Evolutionary conservation across 768 basidiomycete species (phyloP), one percentile per base, ranked within the genome.

Genomic region (Termitomyces sp.): DNA sequence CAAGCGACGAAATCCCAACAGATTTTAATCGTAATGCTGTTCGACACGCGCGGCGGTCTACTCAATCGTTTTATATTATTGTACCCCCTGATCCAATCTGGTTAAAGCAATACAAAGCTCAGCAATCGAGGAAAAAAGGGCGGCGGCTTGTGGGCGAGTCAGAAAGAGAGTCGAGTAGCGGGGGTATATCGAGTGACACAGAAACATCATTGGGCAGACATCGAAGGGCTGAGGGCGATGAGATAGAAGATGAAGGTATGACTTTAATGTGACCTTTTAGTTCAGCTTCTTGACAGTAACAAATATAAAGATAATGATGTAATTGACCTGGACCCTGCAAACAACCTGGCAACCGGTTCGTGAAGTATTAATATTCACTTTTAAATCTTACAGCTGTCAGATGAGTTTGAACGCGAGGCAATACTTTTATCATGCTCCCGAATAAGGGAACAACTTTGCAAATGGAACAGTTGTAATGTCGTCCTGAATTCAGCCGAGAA

Each of bases 381-480:
- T n/a, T n/a, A 6, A 40, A n/a, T 53, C 52, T 53, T 40, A 53
- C 38, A 13, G 9, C 24, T 38, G 14, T 26, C 38, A 53, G 52
- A 53, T 20, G 36, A 30, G n/a, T 38, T 26, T 61, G 81, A 82
- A 64, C 73, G 69, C 54, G 68, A 74, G 44, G 75, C 79, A 35
- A 70, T 84, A 59, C 66, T 74, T 54, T 66, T 81, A 57, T 77
- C 85, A 54, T 79, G 75, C 58, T 74, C 75, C 8, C 74, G 81
- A 59, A 59, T 87, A 54, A 73, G 72, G 54, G 73, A 75, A 60
- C 66, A 73, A 45, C 71, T 68, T 12, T 90, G 88, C 69, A 75
- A 73, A 66, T 91, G 88, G 88, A 70, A 68, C 56, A 73, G 74
- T 28, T 91, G 88, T 68, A 75, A 73, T 58, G 74, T 73, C 43